phyloP scores from a whole-genome alignment of 352 stramenopile species.

The Globisporangium uncinulatum region DNA sequence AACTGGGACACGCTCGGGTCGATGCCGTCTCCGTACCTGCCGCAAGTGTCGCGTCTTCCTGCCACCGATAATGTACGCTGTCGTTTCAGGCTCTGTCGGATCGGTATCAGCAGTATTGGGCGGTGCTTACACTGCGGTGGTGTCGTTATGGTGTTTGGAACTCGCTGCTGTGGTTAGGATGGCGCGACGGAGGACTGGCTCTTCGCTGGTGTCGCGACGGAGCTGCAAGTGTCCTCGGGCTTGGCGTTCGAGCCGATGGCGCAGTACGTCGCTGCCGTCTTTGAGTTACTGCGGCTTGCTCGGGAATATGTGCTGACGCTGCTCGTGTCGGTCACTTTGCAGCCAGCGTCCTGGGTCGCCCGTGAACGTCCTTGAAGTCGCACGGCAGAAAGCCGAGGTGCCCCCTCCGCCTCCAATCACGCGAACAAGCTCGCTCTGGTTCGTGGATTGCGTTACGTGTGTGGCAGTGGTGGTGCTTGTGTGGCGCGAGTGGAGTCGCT shows the following conservation, averaged over 20 bases:
- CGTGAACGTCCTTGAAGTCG: slow-evolving; percentile 74
- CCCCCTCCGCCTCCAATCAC: slow-evolving; percentile 48
- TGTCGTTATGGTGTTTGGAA: too few relatives aligned
- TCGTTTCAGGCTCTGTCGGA: neutral
- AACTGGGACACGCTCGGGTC: slow-evolving; percentile 60
- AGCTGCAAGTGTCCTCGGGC: slow-evolving; percentile 83
- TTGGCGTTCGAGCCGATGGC: slow-evolving; percentile 59
- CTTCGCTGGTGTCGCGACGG: slow-evolving; percentile 81
- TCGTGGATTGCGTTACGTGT: neutral
- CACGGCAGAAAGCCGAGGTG: slow-evolving; percentile 63
- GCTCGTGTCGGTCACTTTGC: neutral
- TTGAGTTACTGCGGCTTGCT: neutral
- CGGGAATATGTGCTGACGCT: neutral
- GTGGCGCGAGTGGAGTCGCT: neutral
- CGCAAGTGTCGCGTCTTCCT: slow-evolving; percentile 49
- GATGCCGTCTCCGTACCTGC: slow-evolving; percentile 48
- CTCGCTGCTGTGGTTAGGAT: slow-evolving; percentile 30
- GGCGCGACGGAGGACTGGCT: slow-evolving; percentile 85
- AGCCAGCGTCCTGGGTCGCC: slow-evolving; percentile 27
- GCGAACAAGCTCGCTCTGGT: slow-evolving; percentile 76
- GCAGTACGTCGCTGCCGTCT: slow-evolving; percentile 31
- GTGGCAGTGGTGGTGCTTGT: neutral
- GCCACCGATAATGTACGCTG: slow-evolving; percentile 45
- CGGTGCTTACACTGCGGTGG: neutral
- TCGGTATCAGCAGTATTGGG: too few relatives aligned